Conservation (phyloP, 192 early-diverging fungal species). For the Umbelopsis sp. region DNA sequence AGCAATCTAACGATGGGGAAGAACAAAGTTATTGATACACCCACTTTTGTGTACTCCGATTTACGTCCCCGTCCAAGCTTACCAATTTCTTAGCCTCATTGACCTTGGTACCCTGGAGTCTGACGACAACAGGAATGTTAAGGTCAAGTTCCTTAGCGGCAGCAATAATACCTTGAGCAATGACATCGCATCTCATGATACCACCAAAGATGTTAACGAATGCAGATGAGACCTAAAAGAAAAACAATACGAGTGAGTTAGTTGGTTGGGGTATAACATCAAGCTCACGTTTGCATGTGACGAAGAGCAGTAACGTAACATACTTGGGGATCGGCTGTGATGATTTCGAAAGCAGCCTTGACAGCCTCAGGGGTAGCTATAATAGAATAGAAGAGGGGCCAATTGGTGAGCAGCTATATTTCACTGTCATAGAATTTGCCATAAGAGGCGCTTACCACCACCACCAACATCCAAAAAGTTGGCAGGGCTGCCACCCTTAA, state of each 20-base stretch:
- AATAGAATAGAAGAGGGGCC: neutral
- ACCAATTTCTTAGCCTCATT: constrained; percentile 39
- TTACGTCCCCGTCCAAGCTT: no score
- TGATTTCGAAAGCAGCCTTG: constrained; percentile 99
- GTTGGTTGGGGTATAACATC: neutral
- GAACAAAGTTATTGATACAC: neutral
- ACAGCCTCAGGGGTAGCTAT: constrained; percentile 86
- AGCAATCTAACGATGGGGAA: constrained; percentile 56
- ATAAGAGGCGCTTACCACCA: constrained; percentile 48
- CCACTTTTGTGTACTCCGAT: neutral
- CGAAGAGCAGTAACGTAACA: neutral
- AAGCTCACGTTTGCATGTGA: neutral
- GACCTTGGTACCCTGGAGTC: constrained; percentile 84
- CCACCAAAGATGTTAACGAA: constrained; percentile 99
- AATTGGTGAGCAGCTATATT: neutral
- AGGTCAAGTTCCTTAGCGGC: constrained; percentile 91
- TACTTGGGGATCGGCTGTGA: constrained; percentile 90
- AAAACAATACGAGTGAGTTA: neutral
- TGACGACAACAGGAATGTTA: constrained; percentile 93
- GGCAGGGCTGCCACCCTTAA: constrained; percentile 97
- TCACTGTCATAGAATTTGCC: neutral
- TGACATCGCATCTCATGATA: constrained; percentile 99
- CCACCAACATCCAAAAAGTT: constrained; percentile 99
- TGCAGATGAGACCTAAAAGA: constrained; percentile 72
- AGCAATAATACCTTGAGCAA: constrained; percentile 97